A percentile compares a stretch with the other conserved stretches of the same genome.
These are phyloP conservation scores for Discostella pseudostelligera DNA, from an alignment of 108 stramenopile genomes.

Conservation along the genomic window DNA sequence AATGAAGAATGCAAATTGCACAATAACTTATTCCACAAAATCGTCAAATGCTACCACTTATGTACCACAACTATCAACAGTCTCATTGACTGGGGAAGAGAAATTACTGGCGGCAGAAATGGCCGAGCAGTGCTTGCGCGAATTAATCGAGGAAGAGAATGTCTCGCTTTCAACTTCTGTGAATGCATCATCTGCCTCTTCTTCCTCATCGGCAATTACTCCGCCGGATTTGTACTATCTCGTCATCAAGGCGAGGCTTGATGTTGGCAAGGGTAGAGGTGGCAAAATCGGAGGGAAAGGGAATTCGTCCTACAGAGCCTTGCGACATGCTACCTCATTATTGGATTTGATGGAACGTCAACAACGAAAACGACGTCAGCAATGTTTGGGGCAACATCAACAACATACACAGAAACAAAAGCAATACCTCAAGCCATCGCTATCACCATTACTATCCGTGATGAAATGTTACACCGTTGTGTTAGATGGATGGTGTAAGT, in stretches of 20 bases:
- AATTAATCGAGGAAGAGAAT: slow-evolving; percentile 24
- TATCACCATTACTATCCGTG: too few relatives aligned
- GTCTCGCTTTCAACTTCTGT: not conserved
- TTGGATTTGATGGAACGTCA: slow-evolving; percentile 29
- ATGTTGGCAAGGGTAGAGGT: not conserved
- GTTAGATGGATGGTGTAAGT: slow-evolving; percentile 32
- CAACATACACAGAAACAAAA: too few relatives aligned
- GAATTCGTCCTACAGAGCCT: not conserved
- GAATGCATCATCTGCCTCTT: not conserved
- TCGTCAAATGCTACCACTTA: too few relatives aligned
- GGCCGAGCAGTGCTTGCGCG: slow-evolving; percentile 32
- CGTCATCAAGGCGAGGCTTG: slow-evolving; percentile 30
- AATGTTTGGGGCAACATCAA: not conserved
- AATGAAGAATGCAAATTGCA: not conserved
- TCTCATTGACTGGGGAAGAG: slow-evolving; percentile 7
- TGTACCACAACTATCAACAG: too few relatives aligned
- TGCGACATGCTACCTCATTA: slow-evolving; percentile 22
- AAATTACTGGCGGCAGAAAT: slow-evolving; percentile 33
- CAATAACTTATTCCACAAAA: not conserved
- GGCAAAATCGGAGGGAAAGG: not conserved
- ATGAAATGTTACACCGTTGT: slow-evolving; percentile 23
- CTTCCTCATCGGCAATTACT: not conserved
- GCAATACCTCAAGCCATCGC: too few relatives aligned
- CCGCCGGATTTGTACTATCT: slow-evolving; percentile 29
- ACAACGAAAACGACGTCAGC: not conserved